Base-by-base conservation (phyloP, 257 asterid genomes). In the Fraxinus quadrangulata region DNA sequence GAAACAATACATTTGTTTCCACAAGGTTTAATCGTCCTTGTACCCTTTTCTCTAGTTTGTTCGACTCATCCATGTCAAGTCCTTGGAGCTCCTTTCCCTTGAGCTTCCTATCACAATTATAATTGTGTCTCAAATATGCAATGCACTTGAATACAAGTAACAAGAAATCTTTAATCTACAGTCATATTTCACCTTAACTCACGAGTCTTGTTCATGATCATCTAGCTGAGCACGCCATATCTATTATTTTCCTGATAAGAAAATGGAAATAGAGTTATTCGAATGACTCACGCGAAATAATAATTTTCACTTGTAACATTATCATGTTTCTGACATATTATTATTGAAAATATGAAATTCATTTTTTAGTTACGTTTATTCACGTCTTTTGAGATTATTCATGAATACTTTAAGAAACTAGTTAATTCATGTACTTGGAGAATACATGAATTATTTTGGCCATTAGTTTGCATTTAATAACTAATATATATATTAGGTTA, bases 71-170 rank as follows among this genome's bases (percentile, higher is more conserved):
- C 83, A 92, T 19, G 24, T 83, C 80, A 71, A 94, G 97, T 34
- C 83, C 97, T 81, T 88, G 85, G 56, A 92, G 87, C 77, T 89
- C 97, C 82, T 94, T 94, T 80, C 96, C 98, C 63, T 76, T 81
- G 2, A 93, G 92, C 71, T 82, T 91, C 89, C 96, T 90, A 63
- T 13, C 30, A 45, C 17, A 45, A 45, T 45, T 45, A 66, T 56
- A 8, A 37, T 6, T 71, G n/a, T 2, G 39, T 21, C 5, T 12
- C 30, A 10, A 24, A 19, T 7, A 10, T 42, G 40, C 39, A 4
- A 21, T 6, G 23, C 2, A 59, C 67, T 23, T 9, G 4, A 37
- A 31, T 13, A 39, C 54, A 6, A 12, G 8, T 61, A 67, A 36
- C 7, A 9, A 63, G 19, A 45, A 45, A 45, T 45, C 54, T 2